These are phyloP conservation scores for Aspergillus puulaauensis DNA, from an alignment of 2,329 filamentous ascomycete genomes.

Conservation along the genomic window DNA sequence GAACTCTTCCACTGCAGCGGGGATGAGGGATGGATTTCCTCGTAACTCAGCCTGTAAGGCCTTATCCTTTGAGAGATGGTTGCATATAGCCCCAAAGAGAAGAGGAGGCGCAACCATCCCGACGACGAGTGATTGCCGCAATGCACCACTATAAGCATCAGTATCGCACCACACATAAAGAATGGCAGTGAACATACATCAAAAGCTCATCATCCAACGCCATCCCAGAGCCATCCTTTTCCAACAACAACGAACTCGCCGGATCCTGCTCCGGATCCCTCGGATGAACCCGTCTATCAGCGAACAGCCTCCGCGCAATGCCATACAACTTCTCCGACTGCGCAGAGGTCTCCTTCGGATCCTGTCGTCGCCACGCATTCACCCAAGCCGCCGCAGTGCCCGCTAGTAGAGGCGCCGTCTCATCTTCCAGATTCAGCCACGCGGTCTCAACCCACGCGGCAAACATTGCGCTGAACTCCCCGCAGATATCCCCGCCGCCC, in stretches of 20 bases:
- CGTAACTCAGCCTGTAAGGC: conserved; percentile 2
- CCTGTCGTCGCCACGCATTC: conserved; percentile 12
- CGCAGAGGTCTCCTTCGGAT: conserved; percentile 5
- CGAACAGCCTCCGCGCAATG: conserved; percentile 8
- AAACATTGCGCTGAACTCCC: conserved; percentile 8
- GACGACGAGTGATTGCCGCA: conserved; percentile 13
- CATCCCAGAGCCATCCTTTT: background rate
- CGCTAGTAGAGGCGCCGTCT: conserved; percentile 10
- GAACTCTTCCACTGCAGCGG: conserved; percentile 12
- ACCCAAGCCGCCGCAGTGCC: conserved; percentile 12
- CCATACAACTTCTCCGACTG: conserved; percentile 9
- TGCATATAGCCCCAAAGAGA: conserved; percentile 11
- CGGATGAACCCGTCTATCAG: background rate
- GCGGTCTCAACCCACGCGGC: conserved; percentile 14
- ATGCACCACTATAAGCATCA: background rate
- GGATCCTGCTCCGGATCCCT: conserved; percentile 13
- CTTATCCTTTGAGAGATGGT: conserved; percentile 10
- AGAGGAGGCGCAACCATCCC: conserved; percentile 15
- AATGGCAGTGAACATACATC: background rate
- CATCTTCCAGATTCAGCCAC: conserved; percentile 14
- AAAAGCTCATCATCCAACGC: conserved; percentile 3
- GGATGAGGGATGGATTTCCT: conserved; percentile 2
- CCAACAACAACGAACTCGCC: conserved; percentile 8
- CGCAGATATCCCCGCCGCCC: conserved; percentile 5
- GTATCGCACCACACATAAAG: background rate